Evolutionary conservation across 495 filamentous ascomycete genomes (phyloP).

Genomic region (Tuber umbilicatum): DNA sequence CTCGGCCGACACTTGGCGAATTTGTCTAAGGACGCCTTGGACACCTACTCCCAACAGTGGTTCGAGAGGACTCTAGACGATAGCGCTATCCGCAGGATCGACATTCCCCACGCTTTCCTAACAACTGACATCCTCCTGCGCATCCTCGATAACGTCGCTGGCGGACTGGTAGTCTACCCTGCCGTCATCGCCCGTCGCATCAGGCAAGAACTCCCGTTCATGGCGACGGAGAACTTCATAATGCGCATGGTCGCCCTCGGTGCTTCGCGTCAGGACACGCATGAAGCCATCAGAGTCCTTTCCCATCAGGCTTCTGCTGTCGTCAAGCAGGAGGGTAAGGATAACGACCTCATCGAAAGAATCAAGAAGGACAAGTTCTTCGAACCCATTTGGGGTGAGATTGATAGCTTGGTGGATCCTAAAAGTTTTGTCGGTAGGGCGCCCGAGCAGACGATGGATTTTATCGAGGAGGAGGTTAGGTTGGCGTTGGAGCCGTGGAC

Average conservation of each 20-base stretch:
- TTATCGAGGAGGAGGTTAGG: conserved; percentile 52
- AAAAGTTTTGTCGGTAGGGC: conserved; percentile 62
- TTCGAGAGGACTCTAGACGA: conserved; percentile 54
- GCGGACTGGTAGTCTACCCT: conserved; percentile 81
- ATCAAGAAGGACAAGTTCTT: conserved; percentile 74
- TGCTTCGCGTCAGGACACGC: conserved; percentile 76
- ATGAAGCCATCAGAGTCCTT: conserved; percentile 84
- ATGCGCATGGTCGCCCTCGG: conserved; percentile 76
- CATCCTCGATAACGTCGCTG: conserved; percentile 72
- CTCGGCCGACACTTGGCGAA: conserved; percentile 66
- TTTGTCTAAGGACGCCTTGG: conserved; percentile 59
- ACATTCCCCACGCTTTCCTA: conserved; percentile 74
- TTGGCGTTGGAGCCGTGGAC: conserved; percentile 51
- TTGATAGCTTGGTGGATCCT: conserved; percentile 68
- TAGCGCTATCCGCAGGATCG: conserved; percentile 44
- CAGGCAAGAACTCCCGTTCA: conserved; percentile 79
- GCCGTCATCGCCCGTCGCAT: conserved; percentile 63
- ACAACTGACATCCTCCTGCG: conserved; percentile 75
- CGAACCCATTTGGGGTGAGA: conserved; percentile 65
- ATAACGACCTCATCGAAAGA: conserved; percentile 78
- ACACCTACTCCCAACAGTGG: conserved; percentile 82
- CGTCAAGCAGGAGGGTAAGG: conserved; percentile 72
- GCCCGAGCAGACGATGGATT: conserved; percentile 54
- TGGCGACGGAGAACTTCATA: conserved; percentile 80
- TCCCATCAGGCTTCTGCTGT: conserved; percentile 73